These are phyloP conservation scores for Parsonsia alboflavescens DNA, from an alignment of 257 asterid genomes.

Conservation along the genomic window DNA sequence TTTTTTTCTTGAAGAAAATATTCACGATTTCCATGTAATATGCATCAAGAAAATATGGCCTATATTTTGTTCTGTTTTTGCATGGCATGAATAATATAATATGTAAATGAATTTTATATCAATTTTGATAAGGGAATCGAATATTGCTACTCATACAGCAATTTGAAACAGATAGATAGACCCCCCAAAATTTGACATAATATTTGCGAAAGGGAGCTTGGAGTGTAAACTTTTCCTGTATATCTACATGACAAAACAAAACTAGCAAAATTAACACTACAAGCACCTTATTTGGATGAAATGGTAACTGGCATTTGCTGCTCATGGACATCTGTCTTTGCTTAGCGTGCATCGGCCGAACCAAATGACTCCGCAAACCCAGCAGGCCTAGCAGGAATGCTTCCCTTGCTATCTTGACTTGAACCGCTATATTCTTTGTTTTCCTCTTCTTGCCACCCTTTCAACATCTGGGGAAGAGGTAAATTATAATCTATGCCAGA, in stretches of 20 bases:
- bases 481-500: conserved; percentile 30
- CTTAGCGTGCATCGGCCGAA: conserved; percentile 60
- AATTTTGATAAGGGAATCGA: neutral
- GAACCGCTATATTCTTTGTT: conserved; percentile 28
- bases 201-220: neutral
- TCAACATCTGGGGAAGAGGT: conserved; percentile 61
- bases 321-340: neutral
- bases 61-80: too few relatives aligned
- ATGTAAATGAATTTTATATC: neutral
- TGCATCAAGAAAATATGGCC: too few relatives aligned
- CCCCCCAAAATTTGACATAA: neutral
- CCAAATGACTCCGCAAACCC: conserved; percentile 62
- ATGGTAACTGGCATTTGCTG: neutral
- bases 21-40: too few relatives aligned
- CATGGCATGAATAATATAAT: neutral
- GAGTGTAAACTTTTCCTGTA: neutral
- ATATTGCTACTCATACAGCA: neutral
- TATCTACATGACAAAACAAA: conserved; percentile 6
- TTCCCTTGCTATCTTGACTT: conserved; percentile 59
- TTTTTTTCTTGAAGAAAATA: too few relatives aligned
- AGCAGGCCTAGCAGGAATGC: conserved; percentile 54
- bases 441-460: conserved; percentile 60
- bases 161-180: neutral
- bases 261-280: neutral
- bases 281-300: neutral